Base-by-base conservation (phyloP, 78 protist species). In the Dictyostelium discoideum region DNA sequence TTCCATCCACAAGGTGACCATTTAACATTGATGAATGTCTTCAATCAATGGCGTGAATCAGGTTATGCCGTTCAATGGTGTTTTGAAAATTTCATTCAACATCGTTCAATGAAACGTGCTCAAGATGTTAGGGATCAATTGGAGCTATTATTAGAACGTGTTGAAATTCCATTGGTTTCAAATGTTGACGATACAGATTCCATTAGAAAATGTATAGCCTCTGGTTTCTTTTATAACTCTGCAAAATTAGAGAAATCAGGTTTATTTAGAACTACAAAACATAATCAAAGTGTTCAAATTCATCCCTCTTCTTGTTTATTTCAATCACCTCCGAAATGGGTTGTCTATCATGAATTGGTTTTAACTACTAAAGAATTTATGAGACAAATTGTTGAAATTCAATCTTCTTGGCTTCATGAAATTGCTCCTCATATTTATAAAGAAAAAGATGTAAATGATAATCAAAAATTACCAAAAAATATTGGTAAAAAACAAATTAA, bases 381-480 rank as follows among this genome's bases (percentile, higher is more conserved):
- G 98, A 86, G 99, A 26, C 93, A 85, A 22, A 97, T 98, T 7
- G 82, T 92, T n/a, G 99, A 98, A 73, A 99, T 99, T 60, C 76
- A 98, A 67, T 96, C 99, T 4, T 93, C 84, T 39, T 99, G 99
- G 99, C 93, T 99, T 13, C 60, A 96, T 37, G 99, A 99, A 86
- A 95, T 99, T 39, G 99, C 99, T 29, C 99, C 99, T 24, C 99
- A 99, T 74, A 97, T 90, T 86, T 99, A 99, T 92, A 94, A 79
- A 42, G 42, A 39, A 39, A 79, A 79, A 42, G 84, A 79, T 46
- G n/a, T 79, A 7, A n/a, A 44, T 37, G 84, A 39, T 37, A 79
- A 39, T 46, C 50, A 44, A 44, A 79, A 79, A 46, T 39, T 79
- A 79, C 84, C 84, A 32, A 79, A 79, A 79, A 39, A 22, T 42